Evolutionary conservation across 805 yeast species (phyloP), one percentile per base, ranked within the genome.

Genomic region (Grigorovia yakushimaensis): DNA sequence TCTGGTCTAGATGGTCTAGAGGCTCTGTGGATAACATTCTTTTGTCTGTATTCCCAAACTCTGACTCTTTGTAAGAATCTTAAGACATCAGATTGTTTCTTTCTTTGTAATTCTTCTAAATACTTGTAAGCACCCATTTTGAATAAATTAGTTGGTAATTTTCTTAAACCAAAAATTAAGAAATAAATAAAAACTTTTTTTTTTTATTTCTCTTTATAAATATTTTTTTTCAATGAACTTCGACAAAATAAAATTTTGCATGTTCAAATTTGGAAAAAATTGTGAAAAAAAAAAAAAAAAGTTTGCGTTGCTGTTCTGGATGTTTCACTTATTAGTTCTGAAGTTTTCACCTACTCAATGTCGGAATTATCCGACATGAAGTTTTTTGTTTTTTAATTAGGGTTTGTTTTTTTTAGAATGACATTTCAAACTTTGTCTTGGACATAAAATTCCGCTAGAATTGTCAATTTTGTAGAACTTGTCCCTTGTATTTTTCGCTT

Each of bases 1-100:
- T 93, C 98, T 76, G 98, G 98, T 78, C 98, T 89, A 64, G 97
- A 84, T 68, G 98, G 98, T 76, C 91, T 88, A 51, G 94, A 66
- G 64, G 97, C 97, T 76, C 98, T 85, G 96, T 93, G 98, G 76
- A 93, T 84, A 64, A 89, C 98, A 70, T 79, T 83, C 81, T 84
- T 83, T 81, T 93, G 98, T 81, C 98, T 89, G 95, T 88, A 93
- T 79, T 93, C 98, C 98, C 98, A 93, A 80, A 96, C 93, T 87
- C 98, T 88, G 82, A 93, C 96, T 77, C 98, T 85, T 78, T 85
- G 86, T 71, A 93, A 80, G 88, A 93, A 93, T 79, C 98, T 87
- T 79, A 86, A 79, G 69, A 93, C 97, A 78, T 93, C 98, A 71
- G 97, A 88, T 82, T 93, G 98, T 84, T 93, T 93, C 94, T 93